phyloP scores from a whole-genome alignment of 2,329 filamentous ascomycete genomes.

The Chaetomiaceae sp. region DNA sequence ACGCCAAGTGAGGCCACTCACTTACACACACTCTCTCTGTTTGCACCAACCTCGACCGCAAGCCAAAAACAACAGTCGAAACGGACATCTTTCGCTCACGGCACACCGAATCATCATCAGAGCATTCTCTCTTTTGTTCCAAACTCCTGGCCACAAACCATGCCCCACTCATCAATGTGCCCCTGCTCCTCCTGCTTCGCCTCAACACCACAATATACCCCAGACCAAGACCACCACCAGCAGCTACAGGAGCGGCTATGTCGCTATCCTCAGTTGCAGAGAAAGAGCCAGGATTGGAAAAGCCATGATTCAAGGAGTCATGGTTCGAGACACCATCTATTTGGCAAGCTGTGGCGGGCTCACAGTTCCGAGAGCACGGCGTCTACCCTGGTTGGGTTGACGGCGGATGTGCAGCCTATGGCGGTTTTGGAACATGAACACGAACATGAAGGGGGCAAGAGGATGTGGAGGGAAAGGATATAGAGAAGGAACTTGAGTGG shows the following conservation, averaged over 20 bases:
- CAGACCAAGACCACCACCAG: background rate
- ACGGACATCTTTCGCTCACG: no score
- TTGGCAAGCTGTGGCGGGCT: slow-evolving; percentile 4
- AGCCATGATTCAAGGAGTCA: background rate
- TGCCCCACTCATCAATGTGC: slow-evolving; percentile 15
- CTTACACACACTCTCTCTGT: no score
- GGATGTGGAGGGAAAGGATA: background rate
- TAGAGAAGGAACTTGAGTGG: background rate
- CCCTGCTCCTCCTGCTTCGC: slow-evolving; percentile 22
- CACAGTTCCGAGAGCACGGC: slow-evolving; percentile 11
- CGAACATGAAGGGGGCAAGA: background rate
- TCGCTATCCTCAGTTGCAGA: no score
- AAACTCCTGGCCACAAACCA: no score
- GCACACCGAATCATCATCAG: no score
- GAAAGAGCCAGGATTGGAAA: no score
- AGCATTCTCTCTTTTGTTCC: no score
- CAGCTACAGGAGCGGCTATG: background rate
- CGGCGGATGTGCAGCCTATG: background rate
- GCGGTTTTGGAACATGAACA: background rate
- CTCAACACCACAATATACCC: background rate
- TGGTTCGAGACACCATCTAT: background rate
- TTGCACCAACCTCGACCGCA: no score
- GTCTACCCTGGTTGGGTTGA: slow-evolving; percentile 13
- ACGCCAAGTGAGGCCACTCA: no score
- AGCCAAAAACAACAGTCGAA: no score